Evolutionary conservation across 164 flowering plant species (phyloP).

Genomic region (Dillenia suffruticosa): DNA sequence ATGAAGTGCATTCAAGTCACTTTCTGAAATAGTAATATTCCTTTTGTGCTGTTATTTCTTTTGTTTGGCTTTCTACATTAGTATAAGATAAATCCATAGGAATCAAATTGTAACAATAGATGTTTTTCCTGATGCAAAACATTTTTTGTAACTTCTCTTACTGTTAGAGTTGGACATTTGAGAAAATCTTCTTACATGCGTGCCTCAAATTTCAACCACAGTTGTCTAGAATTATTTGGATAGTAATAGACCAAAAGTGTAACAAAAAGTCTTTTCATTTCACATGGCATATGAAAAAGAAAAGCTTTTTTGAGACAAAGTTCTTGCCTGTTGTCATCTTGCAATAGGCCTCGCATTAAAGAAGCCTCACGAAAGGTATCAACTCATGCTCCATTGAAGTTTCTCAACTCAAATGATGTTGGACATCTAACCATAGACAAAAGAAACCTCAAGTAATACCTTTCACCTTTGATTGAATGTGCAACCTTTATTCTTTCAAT

Average conservation of each 20-base stretch:
- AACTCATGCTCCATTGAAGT: not conserved
- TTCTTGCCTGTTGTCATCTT: not conserved
- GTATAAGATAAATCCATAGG: too few species aligned
- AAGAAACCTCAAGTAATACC: not conserved
- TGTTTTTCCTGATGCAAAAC: not conserved
- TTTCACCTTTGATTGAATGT: not conserved
- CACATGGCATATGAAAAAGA: not conserved
- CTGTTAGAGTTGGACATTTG: too few species aligned
- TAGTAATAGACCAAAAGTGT: not conserved
- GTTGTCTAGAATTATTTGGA: not conserved
- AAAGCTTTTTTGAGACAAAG: constrained; percentile 2
- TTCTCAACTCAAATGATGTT: not conserved
- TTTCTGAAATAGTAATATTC: too few species aligned
- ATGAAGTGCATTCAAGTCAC: not conserved
- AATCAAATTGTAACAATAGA: not conserved
- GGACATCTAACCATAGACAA: constrained; percentile 1
- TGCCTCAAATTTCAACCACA: not conserved
- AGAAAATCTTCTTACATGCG: constrained; percentile 2
- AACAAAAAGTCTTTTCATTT: constrained; percentile 6
- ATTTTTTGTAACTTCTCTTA: too few species aligned
- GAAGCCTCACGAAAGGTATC: constrained; percentile 6
- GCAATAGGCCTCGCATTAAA: not conserved
- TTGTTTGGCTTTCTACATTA: too few species aligned
- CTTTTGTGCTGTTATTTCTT: not conserved
- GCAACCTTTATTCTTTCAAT: not conserved